Percentiles rank a stretch among this genome's conserved stretches.
Evolutionary conservation across 2,329 filamentous ascomycete genomes (phyloP).

Genomic region (Achaetomium macrosporum): DNA sequence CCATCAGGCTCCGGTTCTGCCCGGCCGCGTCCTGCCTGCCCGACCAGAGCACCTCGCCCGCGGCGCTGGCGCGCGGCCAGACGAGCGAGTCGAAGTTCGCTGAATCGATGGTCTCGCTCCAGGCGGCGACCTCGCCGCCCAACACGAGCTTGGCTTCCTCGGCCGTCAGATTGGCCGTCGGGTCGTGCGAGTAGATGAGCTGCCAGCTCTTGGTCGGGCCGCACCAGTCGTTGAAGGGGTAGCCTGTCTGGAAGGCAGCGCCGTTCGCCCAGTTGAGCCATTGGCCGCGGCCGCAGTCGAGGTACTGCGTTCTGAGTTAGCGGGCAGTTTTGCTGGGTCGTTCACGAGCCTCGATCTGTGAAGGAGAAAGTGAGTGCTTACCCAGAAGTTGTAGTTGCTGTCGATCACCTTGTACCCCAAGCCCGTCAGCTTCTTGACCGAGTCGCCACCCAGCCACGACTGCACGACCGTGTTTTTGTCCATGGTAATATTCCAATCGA

Average conservation of each 20-base stretch:
- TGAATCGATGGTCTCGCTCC: constrained; percentile 73
- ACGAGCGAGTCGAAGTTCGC: constrained; percentile 69
- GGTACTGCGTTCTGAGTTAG: constrained; percentile 48
- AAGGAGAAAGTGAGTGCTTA: constrained; percentile 33
- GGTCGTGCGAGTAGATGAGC: constrained; percentile 74
- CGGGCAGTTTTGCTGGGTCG: too few species aligned
- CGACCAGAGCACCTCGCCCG: constrained; percentile 76
- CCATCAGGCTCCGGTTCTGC: constrained; percentile 64
- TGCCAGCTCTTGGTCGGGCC: constrained; percentile 75
- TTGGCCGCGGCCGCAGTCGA: constrained; percentile 75
- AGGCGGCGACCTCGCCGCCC: constrained; percentile 76
- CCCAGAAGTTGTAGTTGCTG: constrained; percentile 74
- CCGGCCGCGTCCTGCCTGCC: constrained; percentile 60
- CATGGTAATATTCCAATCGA: constrained; percentile 71
- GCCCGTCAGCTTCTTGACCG: constrained; percentile 54
- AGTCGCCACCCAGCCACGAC: constrained; percentile 63
- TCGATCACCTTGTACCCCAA: constrained; percentile 66
- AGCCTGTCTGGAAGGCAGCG: constrained; percentile 45
- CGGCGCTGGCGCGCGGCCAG: constrained; percentile 71
- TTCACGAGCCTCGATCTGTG: too few species aligned
- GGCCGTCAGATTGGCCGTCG: constrained; percentile 55
- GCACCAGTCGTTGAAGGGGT: constrained; percentile 78
- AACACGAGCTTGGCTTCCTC: constrained; percentile 62
- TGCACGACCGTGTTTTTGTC: constrained; percentile 69
- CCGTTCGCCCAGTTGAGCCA: constrained; percentile 68